These are phyloP conservation scores for Eutrema heterophyllum DNA, from an alignment of 345 rosid genomes.

Conservation along the genomic window DNA sequence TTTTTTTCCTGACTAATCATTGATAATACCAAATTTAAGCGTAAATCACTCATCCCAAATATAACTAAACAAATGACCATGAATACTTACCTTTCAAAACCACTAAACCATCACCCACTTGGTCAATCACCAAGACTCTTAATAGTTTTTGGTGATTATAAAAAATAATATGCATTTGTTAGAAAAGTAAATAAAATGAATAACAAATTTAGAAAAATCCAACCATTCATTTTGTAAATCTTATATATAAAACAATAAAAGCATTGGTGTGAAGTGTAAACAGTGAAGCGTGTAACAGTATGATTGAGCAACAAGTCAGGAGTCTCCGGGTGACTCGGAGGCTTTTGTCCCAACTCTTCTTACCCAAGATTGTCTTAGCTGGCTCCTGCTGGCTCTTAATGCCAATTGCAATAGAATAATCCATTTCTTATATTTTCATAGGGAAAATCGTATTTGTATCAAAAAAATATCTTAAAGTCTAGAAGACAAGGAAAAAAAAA, in stretches of 20 bases:
- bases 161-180: no score
- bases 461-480: neutral
- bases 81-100: no score
- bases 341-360: constrained; percentile 10
- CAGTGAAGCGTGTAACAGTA: constrained; percentile 29
- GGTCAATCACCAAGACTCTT: no score
- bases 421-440: neutral
- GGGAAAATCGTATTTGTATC: neutral
- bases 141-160: no score
- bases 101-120: no score
- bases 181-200: no score
- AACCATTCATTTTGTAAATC: no score
- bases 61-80: no score
- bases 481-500: neutral
- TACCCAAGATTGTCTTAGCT: constrained; percentile 24
- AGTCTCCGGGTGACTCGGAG: constrained; percentile 32
- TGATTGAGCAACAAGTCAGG: constrained; percentile 32
- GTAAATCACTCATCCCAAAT: no score
- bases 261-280: constrained; percentile 22
- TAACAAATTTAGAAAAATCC: no score
- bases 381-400: constrained; percentile 22
- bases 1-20: no score
- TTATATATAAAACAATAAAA: neutral
- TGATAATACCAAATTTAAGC: no score
- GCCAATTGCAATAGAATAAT: constrained; percentile 5